Base-by-base conservation (phyloP, 2,329 filamentous ascomycete genomes). In the Teratosphaeria destructans region DNA sequence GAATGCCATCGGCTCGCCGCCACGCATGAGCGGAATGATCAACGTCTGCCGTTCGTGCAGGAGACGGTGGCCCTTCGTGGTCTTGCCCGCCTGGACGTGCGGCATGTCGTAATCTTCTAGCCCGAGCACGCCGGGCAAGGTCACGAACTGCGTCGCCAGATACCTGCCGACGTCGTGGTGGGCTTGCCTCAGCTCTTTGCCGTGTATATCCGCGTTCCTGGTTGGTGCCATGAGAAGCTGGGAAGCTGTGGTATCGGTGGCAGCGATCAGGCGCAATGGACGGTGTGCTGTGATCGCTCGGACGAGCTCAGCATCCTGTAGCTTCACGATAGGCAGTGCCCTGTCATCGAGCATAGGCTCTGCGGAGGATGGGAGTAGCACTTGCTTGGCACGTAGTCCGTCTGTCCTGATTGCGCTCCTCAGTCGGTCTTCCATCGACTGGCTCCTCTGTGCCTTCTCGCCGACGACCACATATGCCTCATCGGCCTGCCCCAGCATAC, bases 1-100 rank as follows among this genome's bases (percentile, higher is more conserved):
- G 1, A 79, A 68, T 0, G 84, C 84, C 80, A 87, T 83, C 0
- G 83, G 76, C 62, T 85, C 82, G 8, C 83, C 84, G 1, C 80
- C 82, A 8, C 82, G 80, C 83, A 87, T 86, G n/a, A 86, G 62
- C 0, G 83, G 75, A 0, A 86, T 71, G 54, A 87, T 85, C 0
- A 75, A 60, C 0, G 81, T 86, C 8, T 72, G 57, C 1, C 71
- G 7, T 65, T 86, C 82, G 57, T 78, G 29, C 0, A 52, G 59
- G 1, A 86, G 72, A 5, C 72, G 76, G 65, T 80, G 73, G 0
- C 83, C 83, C 0, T 29, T 53, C 4, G 53, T 67, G 0, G 74
- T 77, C 1, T 61, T 5, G 35, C 76, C 61, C 3, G 77, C 79
- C 61, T 82, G 79, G 0, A 85, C 82, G 61, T 85, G 81, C 0